These are phyloP conservation scores for Didymella arachidicola DNA, from an alignment of 2,329 filamentous ascomycete genomes.

Conservation along the genomic window DNA sequence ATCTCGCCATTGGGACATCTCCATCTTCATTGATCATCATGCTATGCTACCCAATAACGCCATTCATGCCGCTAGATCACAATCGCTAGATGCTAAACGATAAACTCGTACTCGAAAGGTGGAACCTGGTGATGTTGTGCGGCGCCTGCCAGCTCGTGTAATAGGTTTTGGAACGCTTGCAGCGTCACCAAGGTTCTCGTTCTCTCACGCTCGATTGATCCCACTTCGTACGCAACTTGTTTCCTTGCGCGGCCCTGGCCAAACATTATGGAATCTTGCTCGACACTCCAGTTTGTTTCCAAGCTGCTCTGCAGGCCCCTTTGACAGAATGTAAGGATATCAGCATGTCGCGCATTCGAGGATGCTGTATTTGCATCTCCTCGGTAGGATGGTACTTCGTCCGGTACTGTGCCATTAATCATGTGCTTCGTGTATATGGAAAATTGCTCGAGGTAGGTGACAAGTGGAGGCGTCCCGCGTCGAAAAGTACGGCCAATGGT, in stretches of 20 bases:
- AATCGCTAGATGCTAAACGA: constrained; percentile 24
- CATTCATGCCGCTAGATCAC: constrained; percentile 32
- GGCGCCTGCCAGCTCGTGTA: background rate
- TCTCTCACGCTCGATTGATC: constrained; percentile 39
- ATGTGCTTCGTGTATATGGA: constrained; percentile 41
- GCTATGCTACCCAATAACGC: constrained; percentile 18
- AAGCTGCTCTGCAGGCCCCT: constrained; percentile 57
- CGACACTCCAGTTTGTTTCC: constrained; percentile 56
- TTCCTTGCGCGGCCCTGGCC: constrained; percentile 54
- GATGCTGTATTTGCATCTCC: constrained; percentile 20
- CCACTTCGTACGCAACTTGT: constrained; percentile 54
- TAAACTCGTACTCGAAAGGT: constrained; percentile 8
- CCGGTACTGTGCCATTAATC: constrained; percentile 35
- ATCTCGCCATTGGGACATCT: background rate
- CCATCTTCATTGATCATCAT: background rate
- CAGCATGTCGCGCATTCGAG: constrained; percentile 6
- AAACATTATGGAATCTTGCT: constrained; percentile 53
- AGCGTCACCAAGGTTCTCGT: constrained; percentile 29
- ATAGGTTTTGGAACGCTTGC: constrained; percentile 8
- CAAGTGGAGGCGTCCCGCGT: constrained; percentile 31
- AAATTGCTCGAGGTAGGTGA: constrained; percentile 54
- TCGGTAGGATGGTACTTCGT: constrained; percentile 26
- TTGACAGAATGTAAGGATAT: constrained; percentile 40
- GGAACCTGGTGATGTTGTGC: background rate
- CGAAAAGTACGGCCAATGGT: constrained; percentile 47